These are phyloP conservation scores for Podospora australis DNA, from an alignment of 495 filamentous ascomycete genomes.

Conservation along the genomic window DNA sequence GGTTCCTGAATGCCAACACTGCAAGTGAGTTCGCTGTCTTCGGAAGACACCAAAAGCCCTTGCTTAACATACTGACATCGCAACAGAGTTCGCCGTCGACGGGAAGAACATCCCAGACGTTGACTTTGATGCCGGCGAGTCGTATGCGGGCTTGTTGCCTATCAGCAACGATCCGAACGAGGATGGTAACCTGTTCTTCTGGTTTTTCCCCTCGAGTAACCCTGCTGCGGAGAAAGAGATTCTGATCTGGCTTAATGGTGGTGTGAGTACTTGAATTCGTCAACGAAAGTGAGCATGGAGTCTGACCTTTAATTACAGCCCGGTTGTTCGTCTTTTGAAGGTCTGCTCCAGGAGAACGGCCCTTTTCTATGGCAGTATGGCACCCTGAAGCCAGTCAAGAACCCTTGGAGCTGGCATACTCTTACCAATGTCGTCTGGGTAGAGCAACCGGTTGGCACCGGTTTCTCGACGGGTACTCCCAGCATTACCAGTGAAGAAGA, in stretches of 20 bases:
- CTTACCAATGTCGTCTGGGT: constrained; percentile 72
- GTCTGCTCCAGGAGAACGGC: constrained; percentile 69
- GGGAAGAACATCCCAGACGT: constrained; percentile 64
- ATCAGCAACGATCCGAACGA: constrained; percentile 50
- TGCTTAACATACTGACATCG: neutral
- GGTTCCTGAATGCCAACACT: constrained; percentile 33
- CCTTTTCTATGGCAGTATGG: constrained; percentile 70
- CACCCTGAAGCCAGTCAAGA: constrained; percentile 54
- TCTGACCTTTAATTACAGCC: constrained; percentile 29
- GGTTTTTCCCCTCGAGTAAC: constrained; percentile 65
- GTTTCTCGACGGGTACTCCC: constrained; percentile 57
- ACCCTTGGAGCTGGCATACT: constrained; percentile 65
- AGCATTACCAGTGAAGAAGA: constrained; percentile 60
- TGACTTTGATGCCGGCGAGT: constrained; percentile 69
- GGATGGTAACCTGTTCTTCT: constrained; percentile 60
- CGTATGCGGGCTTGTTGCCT: constrained; percentile 64
- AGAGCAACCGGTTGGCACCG: constrained; percentile 73
- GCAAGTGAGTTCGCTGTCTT: constrained; percentile 19
- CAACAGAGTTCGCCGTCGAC: constrained; percentile 56
- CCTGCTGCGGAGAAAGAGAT: constrained; percentile 55
- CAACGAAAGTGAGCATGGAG: no score
- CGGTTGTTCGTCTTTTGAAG: constrained; percentile 63
- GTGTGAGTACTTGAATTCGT: constrained; percentile 33
- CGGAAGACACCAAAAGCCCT: neutral
- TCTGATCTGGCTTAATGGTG: constrained; percentile 68